A percentile compares a stretch with the other conserved stretches of the same genome.
Evolutionary conservation across 2,329 filamentous ascomycete genomes (phyloP).

Genomic region (Penicillium sp.): DNA sequence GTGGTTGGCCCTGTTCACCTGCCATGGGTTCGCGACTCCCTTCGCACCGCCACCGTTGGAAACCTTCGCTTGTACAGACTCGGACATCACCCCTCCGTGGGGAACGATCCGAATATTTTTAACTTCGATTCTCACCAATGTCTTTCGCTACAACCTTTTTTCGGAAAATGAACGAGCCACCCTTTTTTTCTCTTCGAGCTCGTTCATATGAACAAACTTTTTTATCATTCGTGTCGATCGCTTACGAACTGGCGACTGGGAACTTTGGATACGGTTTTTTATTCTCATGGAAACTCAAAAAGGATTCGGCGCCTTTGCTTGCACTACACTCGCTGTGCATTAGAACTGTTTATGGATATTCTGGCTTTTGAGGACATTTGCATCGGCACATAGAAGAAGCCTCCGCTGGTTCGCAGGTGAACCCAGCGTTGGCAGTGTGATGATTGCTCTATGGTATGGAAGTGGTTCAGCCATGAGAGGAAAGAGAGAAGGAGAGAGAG

Average conservation of each 20-base stretch:
- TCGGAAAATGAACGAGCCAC: conserved; percentile 34
- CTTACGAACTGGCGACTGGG: conserved; percentile 43
- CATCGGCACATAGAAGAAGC: conserved; percentile 39
- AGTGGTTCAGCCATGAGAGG: conserved; percentile 2
- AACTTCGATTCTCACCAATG: conserved; percentile 35
- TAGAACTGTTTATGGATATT: conserved; percentile 32
- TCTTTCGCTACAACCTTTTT: conserved; percentile 39
- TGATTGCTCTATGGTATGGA: not conserved
- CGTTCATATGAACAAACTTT: conserved; percentile 36
- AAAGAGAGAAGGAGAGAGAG: not conserved
- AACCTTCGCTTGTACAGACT: conserved; percentile 45
- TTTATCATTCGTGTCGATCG: conserved; percentile 45
- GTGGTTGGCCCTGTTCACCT: conserved; percentile 26
- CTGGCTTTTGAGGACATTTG: conserved; percentile 32
- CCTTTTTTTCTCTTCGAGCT: conserved; percentile 33
- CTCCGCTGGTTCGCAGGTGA: conserved; percentile 23
- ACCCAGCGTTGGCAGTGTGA: conserved; percentile 13
- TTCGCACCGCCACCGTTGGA: conserved; percentile 31
- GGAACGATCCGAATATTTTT: conserved; percentile 24
- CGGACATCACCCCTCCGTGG: conserved; percentile 8
- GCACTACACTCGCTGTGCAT: conserved; percentile 47
- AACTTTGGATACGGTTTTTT: conserved; percentile 28
- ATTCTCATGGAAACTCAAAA: conserved; percentile 26
- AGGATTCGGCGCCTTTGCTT: conserved; percentile 35
- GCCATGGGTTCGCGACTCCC: conserved; percentile 15